Evolutionary conservation across 371 early-diverging fungal genomes (phyloP), one percentile per base, ranked within the genome.

Genomic region (Mucor indicus): DNA sequence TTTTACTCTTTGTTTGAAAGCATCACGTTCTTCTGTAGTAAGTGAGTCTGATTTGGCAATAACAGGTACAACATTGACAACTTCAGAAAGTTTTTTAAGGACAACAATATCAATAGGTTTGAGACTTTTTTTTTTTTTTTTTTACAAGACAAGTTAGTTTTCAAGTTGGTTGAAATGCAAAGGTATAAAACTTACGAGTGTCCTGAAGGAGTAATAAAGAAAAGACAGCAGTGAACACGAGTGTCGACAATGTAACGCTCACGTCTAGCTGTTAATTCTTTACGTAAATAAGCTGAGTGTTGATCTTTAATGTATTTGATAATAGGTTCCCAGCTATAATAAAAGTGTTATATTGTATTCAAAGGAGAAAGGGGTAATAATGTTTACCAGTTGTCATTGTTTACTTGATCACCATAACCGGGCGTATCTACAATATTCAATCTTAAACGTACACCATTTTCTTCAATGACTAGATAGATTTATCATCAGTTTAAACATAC

Each of bases 221-320:
- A 89, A 22, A 93, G 54, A 54, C 88, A 86, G 55, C 82, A 85
- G 63, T 93, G 92, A 58, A 93, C 77, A 47, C 92, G 65, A 38
- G 84, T 85, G 57, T 93, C 93, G 62, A 87, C 84, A 67, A 93
- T 91, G 53, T 84, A 81, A 43, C 89, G 83, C 45, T 90, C 90
- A 53, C 93, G 85, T 54, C 75, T 81, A 31, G 93, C 89, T 44
- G 91, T 90, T 45, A 89, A 77, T 75, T 87, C 94, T 63, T 86
- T 91, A 72, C 85, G 92, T 57, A 93, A 75, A 69, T 89, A 93
- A 47, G 87, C 83, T 20, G 88, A 86, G 67, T 92, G 92, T 70
- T 93, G 93, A 64, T 93, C 92, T 72, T 91, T 89, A 60, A 96
- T 91, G 64, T 93, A 92, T 56, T 89, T 89, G 70, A 91, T 83